Base-by-base conservation (phyloP, 805 yeast genomes). In the Grigorovia jiainica region DNA sequence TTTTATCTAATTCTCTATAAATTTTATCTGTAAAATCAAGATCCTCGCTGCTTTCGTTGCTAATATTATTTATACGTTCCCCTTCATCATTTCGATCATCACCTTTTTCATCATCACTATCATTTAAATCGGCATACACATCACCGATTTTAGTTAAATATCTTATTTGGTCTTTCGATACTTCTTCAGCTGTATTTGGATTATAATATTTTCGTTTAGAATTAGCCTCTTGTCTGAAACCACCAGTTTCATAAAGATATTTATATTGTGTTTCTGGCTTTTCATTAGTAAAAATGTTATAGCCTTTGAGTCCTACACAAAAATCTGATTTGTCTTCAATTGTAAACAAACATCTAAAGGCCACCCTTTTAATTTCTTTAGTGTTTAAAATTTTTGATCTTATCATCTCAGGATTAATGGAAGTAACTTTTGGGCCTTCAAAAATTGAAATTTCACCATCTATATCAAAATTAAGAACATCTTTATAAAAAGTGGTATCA, bases 241-340 rank as follows among this genome's bases (percentile, higher is more conserved):
- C 80, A 2, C 71, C 74, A 38, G 71, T 70, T 34, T 73, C 76
- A 55, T 73, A 77, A 5, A 83, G 73, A 35, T 67, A 67, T 31
- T 70, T 70, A 10, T 75, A 65, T 38, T 52, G 46, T n/a, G 72
- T 62, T 16, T 71, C 67, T 0, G 76, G 53, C 34, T 66, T 71
- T 44, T 79, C 80, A 40, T 75, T 76, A 7, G 70, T 66, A 46
- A 72, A 73, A n/a, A 83, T 67, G 0, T 81, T 63, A 52, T 77
- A 83, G 0, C 95, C 97, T 49, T 74, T 75, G 1, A 89, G 69
- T 0, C 87, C 82, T 38, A 90, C 72, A 0, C 69, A 66, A 16
- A 89, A 49, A 21, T 52, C 42, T 3, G 41, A 43, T 0, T 65
- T 61, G 30, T 74, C 75, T 36, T 77, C 71, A 5, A 86, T 61